Evolutionary conservation across 345 rosid genomes (phyloP).

Genomic region (Angophora floribunda): DNA sequence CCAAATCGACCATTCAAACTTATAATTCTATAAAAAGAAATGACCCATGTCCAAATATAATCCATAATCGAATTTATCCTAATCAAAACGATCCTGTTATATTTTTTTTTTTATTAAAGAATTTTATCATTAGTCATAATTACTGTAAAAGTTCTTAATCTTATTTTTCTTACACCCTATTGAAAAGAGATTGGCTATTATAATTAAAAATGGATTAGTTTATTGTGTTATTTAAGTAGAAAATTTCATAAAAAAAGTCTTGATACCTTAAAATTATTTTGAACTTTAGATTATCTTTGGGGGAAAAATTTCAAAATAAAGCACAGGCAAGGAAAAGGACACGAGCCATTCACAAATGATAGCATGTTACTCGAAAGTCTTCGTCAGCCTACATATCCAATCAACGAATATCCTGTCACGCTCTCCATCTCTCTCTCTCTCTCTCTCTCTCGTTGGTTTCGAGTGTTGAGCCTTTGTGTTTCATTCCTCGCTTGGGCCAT

Average conservation of each 20-base stretch:
- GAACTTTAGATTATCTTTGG: background rate
- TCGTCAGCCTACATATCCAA: background rate
- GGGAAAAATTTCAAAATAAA: background rate
- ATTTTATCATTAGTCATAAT: background rate
- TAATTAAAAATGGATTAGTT: background rate
- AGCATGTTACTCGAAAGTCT: background rate
- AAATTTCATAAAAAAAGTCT: background rate
- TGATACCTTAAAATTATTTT: background rate
- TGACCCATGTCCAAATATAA: background rate
- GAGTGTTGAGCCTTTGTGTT: background rate
- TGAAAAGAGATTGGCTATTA: background rate
- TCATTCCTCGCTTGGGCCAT: background rate
- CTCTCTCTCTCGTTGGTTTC: background rate
- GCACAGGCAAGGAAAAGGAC: background rate
- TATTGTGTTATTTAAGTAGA: background rate
- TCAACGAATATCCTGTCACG: background rate
- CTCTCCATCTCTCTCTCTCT: background rate
- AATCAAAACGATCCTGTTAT: background rate
- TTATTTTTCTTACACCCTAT: background rate
- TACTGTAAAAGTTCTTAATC: background rate
- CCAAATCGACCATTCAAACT: background rate
- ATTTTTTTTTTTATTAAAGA: background rate
- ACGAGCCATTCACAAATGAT: background rate
- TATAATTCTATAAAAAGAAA: background rate
- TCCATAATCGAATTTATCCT: rapidly evolving